A percentile compares a stretch with the other conserved stretches of the same genome.
These are phyloP conservation scores for Leccinum pallidistipes DNA, from an alignment of 1,284 basidiomycete genomes.

Conservation along the genomic window DNA sequence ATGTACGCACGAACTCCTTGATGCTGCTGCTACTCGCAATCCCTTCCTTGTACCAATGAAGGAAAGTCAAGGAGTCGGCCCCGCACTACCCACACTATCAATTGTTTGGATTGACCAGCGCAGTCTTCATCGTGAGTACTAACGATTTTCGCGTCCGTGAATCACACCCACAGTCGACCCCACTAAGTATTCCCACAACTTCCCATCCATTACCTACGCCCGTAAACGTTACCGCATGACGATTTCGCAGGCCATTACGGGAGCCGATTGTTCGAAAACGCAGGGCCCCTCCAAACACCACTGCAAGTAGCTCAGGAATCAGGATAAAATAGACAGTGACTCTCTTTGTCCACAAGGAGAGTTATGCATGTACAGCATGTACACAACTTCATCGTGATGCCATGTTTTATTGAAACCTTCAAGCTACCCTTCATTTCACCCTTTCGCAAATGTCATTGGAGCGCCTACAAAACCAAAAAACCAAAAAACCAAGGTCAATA, in stretches of 20 bases:
- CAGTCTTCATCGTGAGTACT: not conserved
- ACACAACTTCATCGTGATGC: not conserved
- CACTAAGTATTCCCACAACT: not conserved
- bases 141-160: not conserved
- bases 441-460: not conserved
- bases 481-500: not conserved
- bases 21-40: not conserved
- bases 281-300: not conserved
- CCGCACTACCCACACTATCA: not conserved
- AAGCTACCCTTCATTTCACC: not conserved
- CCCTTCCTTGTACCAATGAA: not conserved
- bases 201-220: not conserved
- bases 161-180: not conserved
- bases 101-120: not conserved
- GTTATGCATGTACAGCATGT: not conserved
- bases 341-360: not conserved
- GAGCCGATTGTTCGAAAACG: too few species aligned
- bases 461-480: not conserved
- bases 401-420: not conserved
- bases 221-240: not conserved
- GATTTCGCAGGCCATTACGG: not conserved
- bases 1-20: not conserved
- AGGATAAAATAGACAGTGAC: not conserved
- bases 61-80: not conserved
- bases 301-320: not conserved